phyloP scores from a whole-genome alignment of 2,329 filamentous ascomycete genomes.

The Keithomyces neogunnii region DNA sequence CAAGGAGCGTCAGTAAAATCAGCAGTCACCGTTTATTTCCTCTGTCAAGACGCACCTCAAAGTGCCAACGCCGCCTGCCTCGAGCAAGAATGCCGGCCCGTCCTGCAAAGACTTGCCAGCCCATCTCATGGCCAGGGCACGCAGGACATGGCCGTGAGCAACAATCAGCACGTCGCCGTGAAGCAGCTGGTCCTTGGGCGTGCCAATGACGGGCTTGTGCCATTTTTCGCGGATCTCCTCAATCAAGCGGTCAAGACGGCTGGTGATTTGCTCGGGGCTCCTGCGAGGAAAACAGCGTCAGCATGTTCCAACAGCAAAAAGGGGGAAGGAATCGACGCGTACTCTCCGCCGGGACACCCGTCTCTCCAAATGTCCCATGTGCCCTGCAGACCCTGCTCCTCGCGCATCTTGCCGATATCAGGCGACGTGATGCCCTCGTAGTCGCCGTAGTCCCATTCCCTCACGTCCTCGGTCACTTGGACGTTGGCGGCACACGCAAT shows the following conservation, averaged over 20 bases:
- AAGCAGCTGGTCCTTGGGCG: conserved; percentile 30
- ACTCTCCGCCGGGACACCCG: conserved; percentile 80
- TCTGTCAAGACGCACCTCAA: conserved; percentile 48
- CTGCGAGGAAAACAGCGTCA: conserved; percentile 24
- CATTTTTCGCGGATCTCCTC: conserved; percentile 59
- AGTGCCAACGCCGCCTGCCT: conserved; percentile 77
- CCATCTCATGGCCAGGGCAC: conserved; percentile 86
- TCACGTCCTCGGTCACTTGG: conserved; percentile 61
- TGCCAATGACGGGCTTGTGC: conserved; percentile 54
- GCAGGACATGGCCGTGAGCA: conserved; percentile 82
- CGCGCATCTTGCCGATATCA: conserved; percentile 54
- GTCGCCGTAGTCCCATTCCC: conserved; percentile 82
- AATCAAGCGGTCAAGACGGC: conserved; percentile 68
- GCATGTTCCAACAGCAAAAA: neutral
- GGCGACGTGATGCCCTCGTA: conserved; percentile 74
- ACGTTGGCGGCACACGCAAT: conserved; percentile 51
- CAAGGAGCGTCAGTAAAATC: neutral
- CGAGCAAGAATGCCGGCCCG: conserved; percentile 73
- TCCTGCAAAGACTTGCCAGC: conserved; percentile 63
- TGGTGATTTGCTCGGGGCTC: conserved; percentile 63
- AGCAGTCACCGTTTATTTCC: neutral
- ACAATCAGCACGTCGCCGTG: conserved; percentile 50
- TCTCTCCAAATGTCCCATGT: conserved; percentile 86
- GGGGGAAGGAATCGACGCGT: conserved; percentile 5
- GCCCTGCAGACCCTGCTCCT: conserved; percentile 45